These are phyloP conservation scores for Cytospora piceicola DNA, from an alignment of 2,329 filamentous ascomycete species.

Conservation along the genomic window DNA sequence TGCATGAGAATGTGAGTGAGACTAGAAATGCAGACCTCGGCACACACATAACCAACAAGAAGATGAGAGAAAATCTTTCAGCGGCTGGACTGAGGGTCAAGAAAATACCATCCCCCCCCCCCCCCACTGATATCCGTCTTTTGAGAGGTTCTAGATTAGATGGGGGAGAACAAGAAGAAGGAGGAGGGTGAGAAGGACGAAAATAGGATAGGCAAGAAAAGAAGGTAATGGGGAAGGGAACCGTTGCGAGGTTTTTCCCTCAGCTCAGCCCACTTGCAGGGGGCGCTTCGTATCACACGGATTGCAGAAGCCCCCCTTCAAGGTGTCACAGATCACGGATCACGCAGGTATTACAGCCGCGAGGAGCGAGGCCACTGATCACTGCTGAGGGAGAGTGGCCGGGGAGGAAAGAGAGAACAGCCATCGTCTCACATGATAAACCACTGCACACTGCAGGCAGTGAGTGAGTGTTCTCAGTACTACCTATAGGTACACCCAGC, in stretches of 20 bases:
- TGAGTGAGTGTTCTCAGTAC: too few relatives aligned
- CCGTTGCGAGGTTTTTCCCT: constrained; percentile 1
- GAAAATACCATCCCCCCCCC: too few relatives aligned
- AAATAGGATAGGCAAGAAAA: background rate
- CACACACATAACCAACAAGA: background rate
- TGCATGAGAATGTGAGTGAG: background rate
- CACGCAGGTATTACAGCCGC: background rate
- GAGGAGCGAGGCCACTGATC: background rate
- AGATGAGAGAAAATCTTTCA: background rate
- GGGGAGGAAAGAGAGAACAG: background rate
- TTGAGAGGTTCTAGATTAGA: constrained; percentile 1
- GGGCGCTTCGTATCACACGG: constrained; percentile 17
- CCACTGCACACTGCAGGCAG: too few relatives aligned
- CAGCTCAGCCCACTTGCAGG: constrained; percentile 21
- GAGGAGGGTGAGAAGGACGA: too few relatives aligned
- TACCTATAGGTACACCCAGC: too few relatives aligned
- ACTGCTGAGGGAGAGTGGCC: background rate
- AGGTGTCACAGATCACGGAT: background rate
- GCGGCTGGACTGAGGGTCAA: too few relatives aligned
- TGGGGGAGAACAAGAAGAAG: too few relatives aligned
- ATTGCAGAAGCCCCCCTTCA: background rate
- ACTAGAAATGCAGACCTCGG: background rate
- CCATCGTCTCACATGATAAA: background rate
- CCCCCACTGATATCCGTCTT: background rate
- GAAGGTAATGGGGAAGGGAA: background rate